These are phyloP conservation scores for Saccharomycopsis guyanensis DNA, from an alignment of 805 yeast species.

Conservation along the genomic window DNA sequence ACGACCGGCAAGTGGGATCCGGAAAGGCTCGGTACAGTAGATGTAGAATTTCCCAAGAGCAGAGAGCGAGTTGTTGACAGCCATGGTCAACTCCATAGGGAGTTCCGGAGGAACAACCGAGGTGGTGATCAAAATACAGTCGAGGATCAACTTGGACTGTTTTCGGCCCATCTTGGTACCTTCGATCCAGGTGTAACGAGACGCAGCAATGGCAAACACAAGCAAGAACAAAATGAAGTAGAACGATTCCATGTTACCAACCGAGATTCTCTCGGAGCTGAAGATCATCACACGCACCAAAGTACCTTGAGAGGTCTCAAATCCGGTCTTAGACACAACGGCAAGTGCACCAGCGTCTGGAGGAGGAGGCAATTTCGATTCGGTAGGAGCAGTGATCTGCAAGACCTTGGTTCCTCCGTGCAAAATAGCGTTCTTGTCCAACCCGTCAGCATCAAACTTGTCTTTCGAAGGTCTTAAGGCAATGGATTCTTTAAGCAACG, in stretches of 20 bases:
- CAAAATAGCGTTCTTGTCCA: constrained; percentile 80
- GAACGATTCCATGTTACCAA: constrained; percentile 90
- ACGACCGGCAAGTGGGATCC: constrained; percentile 97
- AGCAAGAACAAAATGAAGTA: constrained; percentile 85
- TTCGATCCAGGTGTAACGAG: constrained; percentile 97
- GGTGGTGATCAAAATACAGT: constrained; percentile 91
- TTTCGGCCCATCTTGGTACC: constrained; percentile 94
- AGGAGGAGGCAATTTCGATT: constrained; percentile 41
- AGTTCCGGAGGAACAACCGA: constrained; percentile 98
- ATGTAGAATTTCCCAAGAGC: constrained; percentile 82
- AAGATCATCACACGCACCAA: constrained; percentile 96
- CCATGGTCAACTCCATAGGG: constrained; percentile 98
- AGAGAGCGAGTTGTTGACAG: constrained; percentile 86
- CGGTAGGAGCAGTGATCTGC: constrained; percentile 70
- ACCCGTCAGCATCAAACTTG: constrained; percentile 61
- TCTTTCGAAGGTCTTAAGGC: constrained; percentile 73
- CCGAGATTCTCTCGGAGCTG: constrained; percentile 93
- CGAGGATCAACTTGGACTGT: constrained; percentile 86
- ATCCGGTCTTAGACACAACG: constrained; percentile 87
- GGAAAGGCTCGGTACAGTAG: constrained; percentile 96
- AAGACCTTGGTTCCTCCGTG: constrained; percentile 96
- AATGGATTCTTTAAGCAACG: constrained; percentile 86
- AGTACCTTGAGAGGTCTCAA: constrained; percentile 96
- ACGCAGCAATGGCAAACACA: constrained; percentile 88
- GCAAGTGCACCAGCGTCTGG: constrained; percentile 95